phyloP scores from a whole-genome alignment of 1,284 basidiomycete species.

The Cryptococcus jaspeensis region DNA sequence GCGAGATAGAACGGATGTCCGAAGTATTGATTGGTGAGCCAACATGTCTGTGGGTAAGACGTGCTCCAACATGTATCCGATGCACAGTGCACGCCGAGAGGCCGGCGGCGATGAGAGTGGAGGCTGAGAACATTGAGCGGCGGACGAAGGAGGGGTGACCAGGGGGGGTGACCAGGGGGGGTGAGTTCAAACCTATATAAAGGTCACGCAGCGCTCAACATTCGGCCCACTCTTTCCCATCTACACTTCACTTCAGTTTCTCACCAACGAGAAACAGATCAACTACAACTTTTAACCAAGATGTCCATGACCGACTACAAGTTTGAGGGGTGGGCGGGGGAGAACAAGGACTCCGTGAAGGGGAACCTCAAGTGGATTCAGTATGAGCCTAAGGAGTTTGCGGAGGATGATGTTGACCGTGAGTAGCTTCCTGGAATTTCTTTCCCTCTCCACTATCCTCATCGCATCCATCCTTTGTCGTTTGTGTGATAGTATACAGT shows the following conservation, averaged over 20 bases:
- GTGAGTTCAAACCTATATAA: too few species aligned
- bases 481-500: background rate
- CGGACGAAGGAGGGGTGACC: too few species aligned
- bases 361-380: constrained; percentile 48
- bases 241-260: background rate
- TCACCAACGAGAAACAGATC: background rate
- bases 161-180: too few species aligned
- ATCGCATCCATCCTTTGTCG: background rate
- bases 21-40: too few species aligned
- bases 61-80: too few species aligned
- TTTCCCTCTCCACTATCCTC: background rate
- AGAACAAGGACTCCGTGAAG: constrained; percentile 39
- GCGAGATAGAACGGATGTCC: too few species aligned
- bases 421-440: constrained; percentile 17
- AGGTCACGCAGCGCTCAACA: too few species aligned
- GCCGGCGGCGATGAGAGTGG: too few species aligned
- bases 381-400: constrained; percentile 47
- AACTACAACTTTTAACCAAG: background rate
- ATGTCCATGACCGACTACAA: constrained; percentile 12
- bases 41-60: too few species aligned
- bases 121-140: too few species aligned
- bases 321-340: constrained; percentile 45
- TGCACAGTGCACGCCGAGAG: too few species aligned
- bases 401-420: constrained; percentile 51
- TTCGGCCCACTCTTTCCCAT: too few species aligned